Percentiles rank a stretch among this genome's conserved stretches.
Conservation (phyloP, 345 rosid species). For the Citrus mangshanensis region DNA sequence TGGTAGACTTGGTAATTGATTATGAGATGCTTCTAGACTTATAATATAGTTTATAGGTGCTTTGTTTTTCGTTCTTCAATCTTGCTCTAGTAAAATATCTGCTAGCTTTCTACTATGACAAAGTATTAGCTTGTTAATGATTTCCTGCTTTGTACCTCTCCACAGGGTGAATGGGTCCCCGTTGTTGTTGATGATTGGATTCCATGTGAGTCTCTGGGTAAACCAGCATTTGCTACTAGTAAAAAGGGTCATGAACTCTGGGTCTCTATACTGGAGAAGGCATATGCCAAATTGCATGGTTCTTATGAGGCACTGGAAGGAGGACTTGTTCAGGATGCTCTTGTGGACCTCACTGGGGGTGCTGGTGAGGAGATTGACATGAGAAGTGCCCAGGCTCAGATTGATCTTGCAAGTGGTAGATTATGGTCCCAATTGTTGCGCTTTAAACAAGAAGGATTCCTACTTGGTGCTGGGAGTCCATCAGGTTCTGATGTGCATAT, state of each 20-base stretch:
- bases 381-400: conserved; percentile 98
- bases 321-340: conserved; percentile 99
- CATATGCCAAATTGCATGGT: conserved; percentile 98
- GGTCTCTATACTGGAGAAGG: conserved; percentile 97
- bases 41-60: background rate
- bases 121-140: background rate
- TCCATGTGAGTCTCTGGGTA: conserved; percentile 93
- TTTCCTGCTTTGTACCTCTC: conserved; percentile 8
- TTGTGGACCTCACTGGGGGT: conserved; percentile 99
- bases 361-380: conserved; percentile 99
- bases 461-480: conserved; percentile 99
- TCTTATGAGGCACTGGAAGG: conserved; percentile 99
- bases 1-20: background rate
- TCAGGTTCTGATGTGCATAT: conserved; percentile 99
- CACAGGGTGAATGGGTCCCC: conserved; percentile 99
- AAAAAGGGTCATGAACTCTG: conserved; percentile 87
- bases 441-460: conserved; percentile 96
- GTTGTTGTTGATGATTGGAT: conserved; percentile 99
- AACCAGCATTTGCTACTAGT: conserved; percentile 99
- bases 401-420: conserved; percentile 99
- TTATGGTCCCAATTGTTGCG: conserved; percentile 98
- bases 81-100: background rate
- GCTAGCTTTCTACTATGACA: background rate
- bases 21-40: background rate
- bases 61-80: background rate